These are phyloP conservation scores for Chrysoporthe deuterocubensis DNA, from an alignment of 2,329 filamentous ascomycete species.

Conservation along the genomic window DNA sequence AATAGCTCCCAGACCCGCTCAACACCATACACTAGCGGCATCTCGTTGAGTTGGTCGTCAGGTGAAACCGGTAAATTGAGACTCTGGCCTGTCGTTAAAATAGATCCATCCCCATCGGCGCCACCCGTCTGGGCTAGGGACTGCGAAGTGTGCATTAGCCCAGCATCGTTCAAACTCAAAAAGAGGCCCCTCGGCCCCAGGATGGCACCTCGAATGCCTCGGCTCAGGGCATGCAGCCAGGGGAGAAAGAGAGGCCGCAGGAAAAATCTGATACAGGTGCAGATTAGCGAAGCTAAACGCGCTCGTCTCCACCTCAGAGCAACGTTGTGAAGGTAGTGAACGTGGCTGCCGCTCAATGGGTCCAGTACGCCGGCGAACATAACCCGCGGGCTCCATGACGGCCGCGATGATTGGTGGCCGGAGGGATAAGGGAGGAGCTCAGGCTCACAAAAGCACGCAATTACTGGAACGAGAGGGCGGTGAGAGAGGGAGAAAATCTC, in stretches of 20 bases:
- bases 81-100: neutral
- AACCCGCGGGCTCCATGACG: constrained; percentile 22
- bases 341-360: constrained; percentile 41
- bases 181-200: constrained; percentile 9
- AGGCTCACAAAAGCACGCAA: constrained; percentile 19
- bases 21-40: neutral
- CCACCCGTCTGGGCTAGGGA: neutral
- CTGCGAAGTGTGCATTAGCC: constrained; percentile 22
- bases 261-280: constrained; percentile 29
- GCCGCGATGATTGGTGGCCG: constrained; percentile 19
- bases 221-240: constrained; percentile 22
- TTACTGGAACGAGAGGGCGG: constrained; percentile 15
- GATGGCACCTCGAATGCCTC: constrained; percentile 13
- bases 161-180: constrained; percentile 18
- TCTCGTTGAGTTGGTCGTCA: neutral
- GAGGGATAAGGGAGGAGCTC: constrained; percentile 20
- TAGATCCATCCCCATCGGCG: constrained; percentile 1
- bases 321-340: constrained; percentile 35
- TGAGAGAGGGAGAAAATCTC: constrained; percentile 22
- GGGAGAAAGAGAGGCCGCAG: constrained; percentile 25
- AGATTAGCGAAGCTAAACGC: constrained; percentile 32
- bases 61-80: neutral
- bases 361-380: constrained; percentile 23
- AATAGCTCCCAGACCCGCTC: neutral
- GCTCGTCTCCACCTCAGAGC: constrained; percentile 36